Percentiles rank a stretch among this genome's conserved stretches.
phyloP scores from a whole-genome alignment of 2,329 filamentous ascomycete genomes.

The Ceratocystis diversiconidia region DNA sequence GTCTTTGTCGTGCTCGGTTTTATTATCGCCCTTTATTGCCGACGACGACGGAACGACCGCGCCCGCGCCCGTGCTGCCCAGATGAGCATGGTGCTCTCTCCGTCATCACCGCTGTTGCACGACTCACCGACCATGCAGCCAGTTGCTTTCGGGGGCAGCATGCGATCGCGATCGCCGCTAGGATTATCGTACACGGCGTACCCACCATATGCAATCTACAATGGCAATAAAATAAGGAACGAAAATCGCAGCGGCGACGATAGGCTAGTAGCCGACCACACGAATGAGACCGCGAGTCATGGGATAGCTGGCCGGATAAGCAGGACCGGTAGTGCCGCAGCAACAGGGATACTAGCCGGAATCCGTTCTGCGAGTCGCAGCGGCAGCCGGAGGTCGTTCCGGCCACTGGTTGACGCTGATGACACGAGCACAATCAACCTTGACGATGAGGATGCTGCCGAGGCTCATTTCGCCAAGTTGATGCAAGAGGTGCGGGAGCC shows the following conservation, averaged over 20 bases:
- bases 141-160: background rate
- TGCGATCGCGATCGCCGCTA: slow-evolving; percentile 3
- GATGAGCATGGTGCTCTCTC: background rate
- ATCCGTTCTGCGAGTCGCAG: background rate
- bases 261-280: background rate
- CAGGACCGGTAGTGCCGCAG: background rate
- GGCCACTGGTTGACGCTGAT: background rate
- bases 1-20: slow-evolving; percentile 4
- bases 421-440: slow-evolving; percentile 3
- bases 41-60: slow-evolving; percentile 8
- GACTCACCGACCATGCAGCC: background rate
- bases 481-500: slow-evolving; percentile 1
- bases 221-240: background rate
- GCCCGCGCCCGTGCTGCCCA: background rate
- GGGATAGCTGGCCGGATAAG: background rate
- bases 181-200: background rate
- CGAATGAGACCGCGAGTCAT: background rate
- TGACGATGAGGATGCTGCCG: slow-evolving; percentile 8
- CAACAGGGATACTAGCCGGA: background rate
- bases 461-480: slow-evolving; percentile 12
- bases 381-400: background rate
- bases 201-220: background rate
- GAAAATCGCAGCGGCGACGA: background rate
- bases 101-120: background rate
- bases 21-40: slow-evolving; percentile 8